Evolutionary conservation across 148 eudicot genomes (phyloP).

Genomic region (Beta vulgaris): DNA sequence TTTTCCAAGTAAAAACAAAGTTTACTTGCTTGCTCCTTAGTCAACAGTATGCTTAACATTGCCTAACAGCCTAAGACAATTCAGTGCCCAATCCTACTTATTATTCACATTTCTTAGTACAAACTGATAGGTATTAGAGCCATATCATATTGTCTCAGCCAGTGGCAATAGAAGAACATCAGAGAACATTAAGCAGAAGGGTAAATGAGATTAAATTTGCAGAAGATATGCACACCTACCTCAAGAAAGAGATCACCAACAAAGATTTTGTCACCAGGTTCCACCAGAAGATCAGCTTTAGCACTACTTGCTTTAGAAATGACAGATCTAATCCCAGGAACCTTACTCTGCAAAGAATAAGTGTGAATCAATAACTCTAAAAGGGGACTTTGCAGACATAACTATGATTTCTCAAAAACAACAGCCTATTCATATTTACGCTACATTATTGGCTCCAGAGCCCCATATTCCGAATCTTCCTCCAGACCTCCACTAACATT

Average conservation of each 20-base stretch:
- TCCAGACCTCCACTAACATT: neutral
- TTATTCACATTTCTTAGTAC: neutral
- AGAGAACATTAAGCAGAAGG: neutral
- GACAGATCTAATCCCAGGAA: conserved; percentile 72
- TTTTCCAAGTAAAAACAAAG: too few relatives aligned
- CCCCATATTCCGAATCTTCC: neutral
- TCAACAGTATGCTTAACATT: neutral
- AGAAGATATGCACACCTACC: conserved; percentile 38
- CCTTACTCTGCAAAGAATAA: conserved; percentile 53
- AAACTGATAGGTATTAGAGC: neutral
- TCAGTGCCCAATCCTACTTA: neutral
- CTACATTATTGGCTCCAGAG: neutral
- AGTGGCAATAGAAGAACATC: neutral
- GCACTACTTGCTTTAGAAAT: conserved; percentile 91
- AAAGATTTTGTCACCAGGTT: conserved; percentile 66
- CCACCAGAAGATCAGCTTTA: conserved; percentile 74
- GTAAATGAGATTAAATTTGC: neutral
- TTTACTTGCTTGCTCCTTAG: neutral
- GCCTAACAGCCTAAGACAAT: neutral
- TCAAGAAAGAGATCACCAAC: conserved; percentile 79
- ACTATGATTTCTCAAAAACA: neutral
- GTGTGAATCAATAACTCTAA: neutral
- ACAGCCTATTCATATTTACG: neutral
- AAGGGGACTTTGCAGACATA: neutral
- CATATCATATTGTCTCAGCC: neutral